A percentile compares a stretch with the other conserved stretches of the same genome.
These are phyloP conservation scores for Picochlorum sp. DNA, from an alignment of 139 green algal genomes.

Conservation along the genomic window DNA sequence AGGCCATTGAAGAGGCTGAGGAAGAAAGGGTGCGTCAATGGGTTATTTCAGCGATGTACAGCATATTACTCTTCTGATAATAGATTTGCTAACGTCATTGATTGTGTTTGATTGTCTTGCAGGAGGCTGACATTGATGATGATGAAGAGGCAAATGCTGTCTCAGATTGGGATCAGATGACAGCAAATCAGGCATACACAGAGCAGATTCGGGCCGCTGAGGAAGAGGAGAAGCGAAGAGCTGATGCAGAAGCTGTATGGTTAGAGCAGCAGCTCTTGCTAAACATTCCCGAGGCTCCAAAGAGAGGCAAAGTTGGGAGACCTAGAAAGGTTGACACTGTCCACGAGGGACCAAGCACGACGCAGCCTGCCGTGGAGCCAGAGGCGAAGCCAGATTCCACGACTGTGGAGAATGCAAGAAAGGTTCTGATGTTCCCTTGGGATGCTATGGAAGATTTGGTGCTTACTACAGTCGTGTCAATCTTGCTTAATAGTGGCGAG, in stretches of 20 bases:
- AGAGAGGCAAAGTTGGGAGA: not conserved
- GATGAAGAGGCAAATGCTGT: conserved; percentile 37
- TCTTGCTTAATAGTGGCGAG: conserved; percentile 1
- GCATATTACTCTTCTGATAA: not conserved
- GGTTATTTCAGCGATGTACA: not conserved
- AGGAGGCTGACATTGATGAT: conserved; percentile 47
- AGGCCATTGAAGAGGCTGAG: conserved; percentile 41
- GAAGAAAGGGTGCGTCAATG: conserved; percentile 24
- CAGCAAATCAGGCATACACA: conserved; percentile 40
- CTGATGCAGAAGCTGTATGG: not conserved
- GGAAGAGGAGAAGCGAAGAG: conserved; percentile 2
- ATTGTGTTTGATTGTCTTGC: not conserved
- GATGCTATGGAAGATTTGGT: conserved; percentile 14
- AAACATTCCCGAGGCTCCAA: not conserved
- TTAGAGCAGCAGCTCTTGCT: not conserved
- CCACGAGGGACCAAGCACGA: not conserved
- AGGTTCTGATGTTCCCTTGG: not conserved
- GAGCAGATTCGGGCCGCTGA: conserved; percentile 16
- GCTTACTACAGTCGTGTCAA: conserved; percentile 11
- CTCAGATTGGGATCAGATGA: conserved; percentile 56
- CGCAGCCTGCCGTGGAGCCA: not conserved
- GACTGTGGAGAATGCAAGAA: not conserved
- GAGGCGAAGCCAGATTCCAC: not conserved
- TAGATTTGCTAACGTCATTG: conserved; percentile 1
- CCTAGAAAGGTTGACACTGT: not conserved